These are phyloP conservation scores for Aspergillus saccharolyticus DNA, from an alignment of 495 filamentous ascomycete species.

Conservation along the genomic window DNA sequence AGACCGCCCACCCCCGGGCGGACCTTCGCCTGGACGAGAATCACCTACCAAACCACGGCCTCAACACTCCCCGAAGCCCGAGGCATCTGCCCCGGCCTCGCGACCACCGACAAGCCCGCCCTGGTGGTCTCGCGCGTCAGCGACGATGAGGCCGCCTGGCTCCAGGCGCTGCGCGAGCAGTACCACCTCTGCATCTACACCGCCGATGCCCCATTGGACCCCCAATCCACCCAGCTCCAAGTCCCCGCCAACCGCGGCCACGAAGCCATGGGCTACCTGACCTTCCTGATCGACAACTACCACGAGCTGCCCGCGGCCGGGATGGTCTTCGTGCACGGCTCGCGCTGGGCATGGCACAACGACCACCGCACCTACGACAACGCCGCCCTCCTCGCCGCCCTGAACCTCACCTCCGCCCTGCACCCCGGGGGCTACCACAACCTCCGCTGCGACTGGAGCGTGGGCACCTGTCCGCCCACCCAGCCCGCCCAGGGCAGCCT, in stretches of 20 bases:
- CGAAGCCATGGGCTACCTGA: constrained; percentile 64
- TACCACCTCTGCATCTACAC: constrained; percentile 50
- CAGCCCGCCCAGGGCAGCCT: constrained; percentile 34
- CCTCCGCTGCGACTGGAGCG: constrained; percentile 44
- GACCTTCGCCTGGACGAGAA: constrained; percentile 32
- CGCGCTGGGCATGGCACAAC: constrained; percentile 43
- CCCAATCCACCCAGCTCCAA: constrained; percentile 34
- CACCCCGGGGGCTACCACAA: constrained; percentile 38
- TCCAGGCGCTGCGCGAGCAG: constrained; percentile 21
- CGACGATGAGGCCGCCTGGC: constrained; percentile 36
- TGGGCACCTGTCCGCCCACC: constrained; percentile 30
- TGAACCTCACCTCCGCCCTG: constrained; percentile 32
- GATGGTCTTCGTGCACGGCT: constrained; percentile 42
- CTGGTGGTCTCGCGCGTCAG: constrained; percentile 34
- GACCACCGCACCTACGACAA: constrained; percentile 40
- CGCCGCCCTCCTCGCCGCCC: constrained; percentile 26
- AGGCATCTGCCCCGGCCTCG: constrained; percentile 33
- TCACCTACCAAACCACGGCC: constrained; percentile 33
- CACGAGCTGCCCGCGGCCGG: constrained; percentile 46
- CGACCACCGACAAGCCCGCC: constrained; percentile 30
- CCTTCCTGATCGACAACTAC: constrained; percentile 65
- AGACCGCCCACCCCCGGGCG: constrained; percentile 24
- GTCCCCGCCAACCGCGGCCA: constrained; percentile 61
- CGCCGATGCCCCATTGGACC: constrained; percentile 43
- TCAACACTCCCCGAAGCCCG: constrained; percentile 21